phyloP scores from a whole-genome alignment of 2,329 filamentous ascomycete genomes.

The Rutstroemia sp. region DNA sequence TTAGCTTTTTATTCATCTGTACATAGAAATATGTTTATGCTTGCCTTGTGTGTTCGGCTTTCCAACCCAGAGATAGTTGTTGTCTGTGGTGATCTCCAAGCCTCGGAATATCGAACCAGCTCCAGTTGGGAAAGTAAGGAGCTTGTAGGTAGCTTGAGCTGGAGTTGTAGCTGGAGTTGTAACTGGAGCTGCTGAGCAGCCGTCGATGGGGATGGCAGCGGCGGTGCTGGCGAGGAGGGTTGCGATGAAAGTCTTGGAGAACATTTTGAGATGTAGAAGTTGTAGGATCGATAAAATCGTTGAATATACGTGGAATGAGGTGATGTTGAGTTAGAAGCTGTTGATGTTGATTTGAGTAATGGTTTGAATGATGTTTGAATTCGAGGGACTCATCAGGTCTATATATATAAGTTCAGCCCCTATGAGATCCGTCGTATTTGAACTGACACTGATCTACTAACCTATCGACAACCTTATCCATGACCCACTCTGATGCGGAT shows the following conservation, averaged over 20 bases:
- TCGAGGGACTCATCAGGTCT: not conserved
- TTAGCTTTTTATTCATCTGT: not conserved
- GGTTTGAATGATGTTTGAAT: not conserved
- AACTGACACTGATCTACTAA: not conserved
- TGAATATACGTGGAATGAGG: not conserved
- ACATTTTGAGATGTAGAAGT: conserved; percentile 6
- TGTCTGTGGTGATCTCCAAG: not conserved
- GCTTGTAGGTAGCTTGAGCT: not conserved
- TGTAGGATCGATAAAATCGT: not conserved
- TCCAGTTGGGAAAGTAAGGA: conserved; percentile 14
- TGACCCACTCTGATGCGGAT: not conserved
- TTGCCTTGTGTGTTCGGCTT: conserved; percentile 1
- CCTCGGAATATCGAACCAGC: conserved; percentile 1
- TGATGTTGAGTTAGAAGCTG: not conserved
- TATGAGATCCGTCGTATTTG: not conserved
- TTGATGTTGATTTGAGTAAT: not conserved
- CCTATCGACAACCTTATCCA: not conserved
- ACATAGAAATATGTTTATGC: not conserved
- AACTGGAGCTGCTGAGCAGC: not conserved
- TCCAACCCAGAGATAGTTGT: conserved; percentile 2
- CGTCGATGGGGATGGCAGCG: conserved; percentile 3
- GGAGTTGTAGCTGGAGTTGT: too few species aligned
- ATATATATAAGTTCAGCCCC: not conserved
- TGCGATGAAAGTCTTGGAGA: conserved; percentile 11
- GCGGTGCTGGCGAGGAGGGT: conserved; percentile 7